A percentile compares a stretch with the other conserved stretches of the same genome.
Conservation (phyloP, 768 basidiomycete genomes). For the Agaricus subrufescens region DNA sequence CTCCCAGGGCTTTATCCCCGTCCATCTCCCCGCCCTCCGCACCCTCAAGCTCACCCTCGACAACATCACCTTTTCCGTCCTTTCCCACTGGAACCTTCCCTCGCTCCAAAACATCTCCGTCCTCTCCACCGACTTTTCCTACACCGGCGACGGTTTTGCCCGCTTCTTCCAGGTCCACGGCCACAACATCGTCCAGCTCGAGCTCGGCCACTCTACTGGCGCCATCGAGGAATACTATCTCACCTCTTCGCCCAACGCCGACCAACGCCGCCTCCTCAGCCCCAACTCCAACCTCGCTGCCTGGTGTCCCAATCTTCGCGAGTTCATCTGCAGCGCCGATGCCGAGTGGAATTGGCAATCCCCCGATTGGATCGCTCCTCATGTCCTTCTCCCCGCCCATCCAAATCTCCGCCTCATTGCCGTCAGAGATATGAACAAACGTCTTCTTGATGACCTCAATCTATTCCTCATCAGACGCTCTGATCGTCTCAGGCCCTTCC, state of each 20-base stretch:
- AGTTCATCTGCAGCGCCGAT: conserved; percentile 73
- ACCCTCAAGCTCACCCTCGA: conserved; percentile 69
- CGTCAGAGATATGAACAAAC: conserved; percentile 65
- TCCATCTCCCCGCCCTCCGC: conserved; percentile 57
- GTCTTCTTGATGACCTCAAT: conserved; percentile 44
- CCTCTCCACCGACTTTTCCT: conserved; percentile 65
- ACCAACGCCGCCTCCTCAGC: conserved; percentile 32
- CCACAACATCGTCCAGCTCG: conserved; percentile 53
- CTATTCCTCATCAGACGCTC: conserved; percentile 19
- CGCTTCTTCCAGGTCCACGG: conserved; percentile 68
- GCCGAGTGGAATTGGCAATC: conserved; percentile 79
- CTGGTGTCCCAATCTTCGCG: conserved; percentile 64
- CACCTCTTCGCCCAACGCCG: conserved; percentile 32
- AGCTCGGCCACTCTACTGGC: conserved; percentile 68
- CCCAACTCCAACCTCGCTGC: conserved; percentile 36
- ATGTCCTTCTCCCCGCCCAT: conserved; percentile 64
- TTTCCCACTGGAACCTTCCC: conserved; percentile 67
- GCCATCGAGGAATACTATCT: conserved; percentile 66
- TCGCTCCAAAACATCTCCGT: conserved; percentile 58
- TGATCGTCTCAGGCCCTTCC: neutral
- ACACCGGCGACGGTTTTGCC: conserved; percentile 60
- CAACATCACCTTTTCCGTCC: conserved; percentile 63
- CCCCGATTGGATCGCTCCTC: conserved; percentile 80
- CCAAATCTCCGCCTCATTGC: conserved; percentile 61
- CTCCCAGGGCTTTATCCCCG: conserved; percentile 20